Evolutionary conservation across 495 filamentous ascomycete species (phyloP).

Genomic region (Penicillium bialowiezense): DNA sequence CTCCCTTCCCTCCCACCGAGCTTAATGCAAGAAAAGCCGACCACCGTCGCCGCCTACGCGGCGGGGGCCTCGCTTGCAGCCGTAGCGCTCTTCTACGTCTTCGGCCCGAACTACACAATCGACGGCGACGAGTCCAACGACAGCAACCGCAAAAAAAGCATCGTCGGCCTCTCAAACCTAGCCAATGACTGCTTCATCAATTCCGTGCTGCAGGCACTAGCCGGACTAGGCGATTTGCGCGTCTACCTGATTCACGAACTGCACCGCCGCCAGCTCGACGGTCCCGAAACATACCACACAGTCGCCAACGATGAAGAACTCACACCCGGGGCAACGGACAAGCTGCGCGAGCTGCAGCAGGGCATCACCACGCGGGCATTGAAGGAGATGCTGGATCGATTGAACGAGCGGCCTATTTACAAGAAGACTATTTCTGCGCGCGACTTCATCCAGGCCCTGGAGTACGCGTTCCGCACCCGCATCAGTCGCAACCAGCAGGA

Average conservation of each 20-base stretch:
- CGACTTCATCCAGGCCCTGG: conserved; percentile 73
- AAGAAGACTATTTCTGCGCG: conserved; percentile 89
- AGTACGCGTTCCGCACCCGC: conserved; percentile 80
- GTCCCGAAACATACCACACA: conserved; percentile 63
- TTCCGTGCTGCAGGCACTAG: conserved; percentile 88
- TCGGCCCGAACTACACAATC: conserved; percentile 91
- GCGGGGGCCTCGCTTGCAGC: conserved; percentile 94
- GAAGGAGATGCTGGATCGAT: conserved; percentile 86
- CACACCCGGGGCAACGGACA: conserved; percentile 51
- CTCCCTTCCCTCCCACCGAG: not conserved
- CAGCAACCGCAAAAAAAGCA: conserved; percentile 73
- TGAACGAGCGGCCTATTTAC: conserved; percentile 92
- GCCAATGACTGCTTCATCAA: conserved; percentile 99
- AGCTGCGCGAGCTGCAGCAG: conserved; percentile 69
- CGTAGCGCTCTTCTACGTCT: conserved; percentile 94
- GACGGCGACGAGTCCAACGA: conserved; percentile 68
- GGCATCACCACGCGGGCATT: conserved; percentile 83
- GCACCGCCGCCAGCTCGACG: conserved; percentile 76
- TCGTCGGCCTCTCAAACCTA: conserved; percentile 84
- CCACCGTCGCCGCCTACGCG: conserved; percentile 87
- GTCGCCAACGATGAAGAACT: conserved; percentile 47
- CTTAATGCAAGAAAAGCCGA: conserved; percentile 82
- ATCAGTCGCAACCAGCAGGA: conserved; percentile 96
- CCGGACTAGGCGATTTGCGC: conserved; percentile 89
- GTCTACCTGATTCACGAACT: conserved; percentile 86